Evolutionary conservation across 2,329 filamentous ascomycete species (phyloP).

Genomic region (Talaromyces sp.): DNA sequence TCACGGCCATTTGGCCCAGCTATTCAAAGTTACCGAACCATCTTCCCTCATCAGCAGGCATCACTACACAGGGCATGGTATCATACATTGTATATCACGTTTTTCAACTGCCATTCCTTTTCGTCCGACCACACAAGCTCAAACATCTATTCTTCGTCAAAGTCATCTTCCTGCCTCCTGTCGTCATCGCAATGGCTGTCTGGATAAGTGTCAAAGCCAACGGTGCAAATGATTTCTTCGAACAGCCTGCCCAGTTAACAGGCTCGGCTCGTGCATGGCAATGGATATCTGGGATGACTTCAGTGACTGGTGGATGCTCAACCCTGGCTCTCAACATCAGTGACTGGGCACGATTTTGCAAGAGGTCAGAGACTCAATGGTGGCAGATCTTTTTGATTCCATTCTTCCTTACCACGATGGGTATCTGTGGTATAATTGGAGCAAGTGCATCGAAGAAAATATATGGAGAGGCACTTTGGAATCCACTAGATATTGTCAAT

Average conservation of each 20-base stretch:
- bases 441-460: too few relatives aligned
- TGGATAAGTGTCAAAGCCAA: constrained; percentile 21
- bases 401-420: too few relatives aligned
- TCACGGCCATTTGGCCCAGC: constrained; percentile 57
- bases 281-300: constrained; percentile 21
- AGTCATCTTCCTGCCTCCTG: constrained; percentile 20
- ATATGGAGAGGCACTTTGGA: too few relatives aligned
- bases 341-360: constrained; percentile 48
- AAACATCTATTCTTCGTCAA: constrained; percentile 26
- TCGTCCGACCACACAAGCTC: constrained; percentile 24
- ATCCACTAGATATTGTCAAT: too few relatives aligned
- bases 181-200: constrained; percentile 23
- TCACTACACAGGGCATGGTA: constrained; percentile 26
- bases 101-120: constrained; percentile 23
- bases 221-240: constrained; percentile 16
- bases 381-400: too few relatives aligned
- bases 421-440: too few relatives aligned
- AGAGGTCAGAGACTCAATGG: too few relatives aligned
- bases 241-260: constrained; percentile 14
- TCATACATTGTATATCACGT: constrained; percentile 21
- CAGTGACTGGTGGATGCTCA: constrained; percentile 29
- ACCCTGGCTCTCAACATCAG: constrained; percentile 41
- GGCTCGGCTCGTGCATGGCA: constrained; percentile 19
- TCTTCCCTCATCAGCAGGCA: constrained; percentile 23
- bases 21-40: constrained; percentile 58